Evolutionary conservation across 306 rosid genomes (phyloP), one percentile per base, ranked within the genome.

Genomic region (Boehmeria nivea): DNA sequence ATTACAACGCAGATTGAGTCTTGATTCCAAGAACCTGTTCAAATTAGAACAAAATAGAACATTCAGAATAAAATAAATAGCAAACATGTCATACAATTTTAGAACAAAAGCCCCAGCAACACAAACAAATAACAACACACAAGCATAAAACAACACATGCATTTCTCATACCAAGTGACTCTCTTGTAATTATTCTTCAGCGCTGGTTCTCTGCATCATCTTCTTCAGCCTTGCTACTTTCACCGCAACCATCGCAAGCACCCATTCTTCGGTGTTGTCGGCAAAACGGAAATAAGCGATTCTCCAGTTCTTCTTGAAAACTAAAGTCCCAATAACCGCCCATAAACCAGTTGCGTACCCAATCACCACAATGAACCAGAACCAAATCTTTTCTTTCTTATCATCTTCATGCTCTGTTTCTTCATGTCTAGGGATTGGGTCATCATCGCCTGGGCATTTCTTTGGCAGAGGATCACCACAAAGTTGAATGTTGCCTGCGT

Each of bases 311-410:
- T 25, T 66, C 31, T 56, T 66, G 33, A 57, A 24, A 4, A 57
- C 20, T 8, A 66, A 15, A 38, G 31, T 34, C 19, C 43, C 58
- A 2, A 24, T 28, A 22, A 26, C 50, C 46, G 22, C 71, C 71
- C 51, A 47, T n/a, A 66, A 65, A 8, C 63, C 63, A 17, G 34
- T 22, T 22, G 9, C 55, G 45, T 38, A 65, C 28, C 63, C 70
- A 11, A 21, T 12, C 6, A 16, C 11, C 15, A 48, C n/a, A 2
- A 39, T 18, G 19, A 57, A 56, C 43, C 14, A 66, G 43, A 66
- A 47, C 71, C 42, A 57, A 26, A 37, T 47, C n/a, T 42, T 48
- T 34, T 65, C 70, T 0, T 4, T 57, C 5, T 57, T 20, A 25
- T 48, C 59, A 0, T 66, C 64, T 26, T 49, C 50, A 12, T 26